phyloP scores from a whole-genome alignment of 1,284 basidiomycete genomes.

The Leccinum griseonigrum region DNA sequence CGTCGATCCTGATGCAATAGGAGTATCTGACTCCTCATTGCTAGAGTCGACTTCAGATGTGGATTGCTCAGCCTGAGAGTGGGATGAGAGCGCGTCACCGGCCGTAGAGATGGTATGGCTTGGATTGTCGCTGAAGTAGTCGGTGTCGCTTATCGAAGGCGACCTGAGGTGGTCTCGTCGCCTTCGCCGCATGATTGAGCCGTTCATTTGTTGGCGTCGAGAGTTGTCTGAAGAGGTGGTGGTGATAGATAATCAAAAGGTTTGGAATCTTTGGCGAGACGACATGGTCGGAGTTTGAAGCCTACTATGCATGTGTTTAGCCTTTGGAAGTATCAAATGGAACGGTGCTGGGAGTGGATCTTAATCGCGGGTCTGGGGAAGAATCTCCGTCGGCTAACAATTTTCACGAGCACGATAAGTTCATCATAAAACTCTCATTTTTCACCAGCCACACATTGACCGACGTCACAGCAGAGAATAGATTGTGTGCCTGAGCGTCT shows the following conservation, averaged over 20 bases:
- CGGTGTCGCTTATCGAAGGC: conserved; percentile 22
- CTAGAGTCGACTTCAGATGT: conserved; percentile 20
- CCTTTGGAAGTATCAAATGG: background rate
- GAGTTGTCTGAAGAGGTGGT: background rate
- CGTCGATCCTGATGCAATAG: conserved; percentile 16
- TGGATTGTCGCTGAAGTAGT: conserved; percentile 26
- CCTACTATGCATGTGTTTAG: conserved; percentile 16
- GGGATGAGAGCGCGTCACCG: conserved; percentile 9
- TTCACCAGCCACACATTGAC: background rate
- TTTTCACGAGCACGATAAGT: background rate
- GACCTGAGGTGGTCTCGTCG: conserved; percentile 2
- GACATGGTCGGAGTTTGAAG: conserved; percentile 24
- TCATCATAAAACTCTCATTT: background rate
- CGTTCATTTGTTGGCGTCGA: conserved; percentile 13
- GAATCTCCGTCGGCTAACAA: background rate
- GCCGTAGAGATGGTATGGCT: conserved; percentile 4
- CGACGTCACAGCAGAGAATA: too few species aligned
- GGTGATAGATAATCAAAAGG: conserved; percentile 4
- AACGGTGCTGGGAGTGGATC: background rate
- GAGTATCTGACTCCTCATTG: conserved; percentile 19
- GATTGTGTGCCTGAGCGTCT: too few species aligned
- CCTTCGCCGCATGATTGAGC: conserved; percentile 20
- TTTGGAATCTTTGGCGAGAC: background rate
- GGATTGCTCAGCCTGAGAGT: conserved; percentile 13
- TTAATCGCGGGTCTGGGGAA: background rate